Base-by-base conservation (phyloP, 768 basidiomycete genomes). In the Kwoniella bestiolae region DNA sequence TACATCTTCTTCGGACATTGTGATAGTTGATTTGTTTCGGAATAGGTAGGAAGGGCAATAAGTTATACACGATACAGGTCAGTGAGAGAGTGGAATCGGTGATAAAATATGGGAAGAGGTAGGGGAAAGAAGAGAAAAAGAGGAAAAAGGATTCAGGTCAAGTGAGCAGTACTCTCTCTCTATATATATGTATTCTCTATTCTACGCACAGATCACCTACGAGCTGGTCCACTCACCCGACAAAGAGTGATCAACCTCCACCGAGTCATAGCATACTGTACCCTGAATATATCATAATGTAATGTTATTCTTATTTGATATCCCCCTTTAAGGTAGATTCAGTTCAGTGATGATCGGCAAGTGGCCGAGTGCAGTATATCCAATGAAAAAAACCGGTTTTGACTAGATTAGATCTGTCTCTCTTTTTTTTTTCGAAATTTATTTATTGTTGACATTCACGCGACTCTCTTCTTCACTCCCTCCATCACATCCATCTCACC, bases 1-100 rank as follows among this genome's bases (percentile, higher is more conserved):
- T 44, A 75, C 74, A 16, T 70, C 71, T 44, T 71, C 69, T 31
- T 76, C 75, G 34, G 75, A 76, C 75, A 76, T 76, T 4, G 38
- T 9, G 38, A 41, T 3, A 41, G 12, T 18, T 11, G 38, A 4
- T 41, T 41, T 41, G 11, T 2, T 41, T 41, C 12, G 38, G 12
- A 41, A 41, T 1, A 11, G 38, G 38, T 41, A 9, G 18, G 38
- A 14, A 41, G 38, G 38, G 38, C 3, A 2, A 5, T 16, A 5
- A 41, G 7, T 41, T 8, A 18, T 14, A 16, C 3, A 41, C 18
- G 38, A 58, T n/a, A n/a, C n/a, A n/a, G n/a, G n/a, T 38, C 45
- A 60, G 53, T 25, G 16, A 9, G 38, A n/a, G n/a, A n/a, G n/a
- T n/a, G n/a, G n/a, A n/a, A n/a, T n/a, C n/a, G 38, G 18, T 41